Percentiles rank a stretch among this genome's conserved stretches.
These are phyloP conservation scores for Nicotiana tabacum DNA, from an alignment of 257 asterid species.

Conservation along the genomic window DNA sequence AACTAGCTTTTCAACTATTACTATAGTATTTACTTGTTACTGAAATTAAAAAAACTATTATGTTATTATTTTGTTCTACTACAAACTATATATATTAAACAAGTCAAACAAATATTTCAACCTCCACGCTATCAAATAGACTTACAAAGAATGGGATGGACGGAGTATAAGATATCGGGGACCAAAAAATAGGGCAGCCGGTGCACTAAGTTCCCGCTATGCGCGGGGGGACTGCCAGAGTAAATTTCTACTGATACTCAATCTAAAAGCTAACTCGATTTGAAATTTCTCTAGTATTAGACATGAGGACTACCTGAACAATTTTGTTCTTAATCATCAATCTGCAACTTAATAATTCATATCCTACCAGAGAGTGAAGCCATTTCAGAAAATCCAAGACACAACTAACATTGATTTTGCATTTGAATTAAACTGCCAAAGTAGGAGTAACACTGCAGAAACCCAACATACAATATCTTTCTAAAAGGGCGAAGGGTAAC, in stretches of 20 bases:
- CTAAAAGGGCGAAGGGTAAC: constrained; percentile 23
- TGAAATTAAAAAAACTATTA: background rate
- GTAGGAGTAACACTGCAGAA: background rate
- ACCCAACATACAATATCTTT: background rate
- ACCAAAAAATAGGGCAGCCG: too few relatives aligned
- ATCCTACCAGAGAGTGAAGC: background rate
- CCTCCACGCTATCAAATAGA: background rate
- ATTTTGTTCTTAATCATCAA: background rate
- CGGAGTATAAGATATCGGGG: background rate
- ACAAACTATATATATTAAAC: background rate
- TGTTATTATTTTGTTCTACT: background rate
- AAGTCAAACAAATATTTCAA: background rate
- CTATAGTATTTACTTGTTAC: background rate
- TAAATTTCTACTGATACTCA: background rate
- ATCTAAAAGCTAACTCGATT: background rate
- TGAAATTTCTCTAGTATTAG: background rate
- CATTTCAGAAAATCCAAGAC: background rate
- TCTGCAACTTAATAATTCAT: background rate
- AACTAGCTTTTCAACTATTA: background rate
- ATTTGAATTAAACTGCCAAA: background rate
- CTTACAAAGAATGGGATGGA: background rate
- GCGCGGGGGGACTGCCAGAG: background rate
- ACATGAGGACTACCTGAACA: background rate
- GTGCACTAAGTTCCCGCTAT: too few relatives aligned
- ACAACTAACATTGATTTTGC: background rate